Conservation (phyloP, 2,329 filamentous ascomycete genomes). For the Penicillium sp. region DNA sequence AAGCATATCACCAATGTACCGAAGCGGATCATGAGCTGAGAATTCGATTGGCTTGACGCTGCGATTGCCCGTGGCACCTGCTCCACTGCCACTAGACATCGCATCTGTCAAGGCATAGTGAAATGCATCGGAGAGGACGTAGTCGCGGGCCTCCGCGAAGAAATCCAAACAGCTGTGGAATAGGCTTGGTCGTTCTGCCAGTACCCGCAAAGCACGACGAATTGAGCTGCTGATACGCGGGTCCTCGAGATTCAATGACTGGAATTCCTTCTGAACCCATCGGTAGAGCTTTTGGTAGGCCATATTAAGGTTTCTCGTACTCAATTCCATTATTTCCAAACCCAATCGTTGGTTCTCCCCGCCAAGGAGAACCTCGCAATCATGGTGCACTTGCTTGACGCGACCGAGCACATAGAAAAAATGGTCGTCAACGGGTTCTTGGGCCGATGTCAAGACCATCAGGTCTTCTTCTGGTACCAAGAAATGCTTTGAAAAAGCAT, state of each 20-base stretch:
- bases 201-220: constrained; percentile 71
- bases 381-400: constrained; percentile 79
- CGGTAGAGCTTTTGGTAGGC: constrained; percentile 94
- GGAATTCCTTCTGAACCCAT: constrained; percentile 93
- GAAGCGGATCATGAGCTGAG: constrained; percentile 80
- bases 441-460: constrained; percentile 65
- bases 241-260: constrained; percentile 84
- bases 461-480: constrained; percentile 75
- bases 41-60: constrained; percentile 87
- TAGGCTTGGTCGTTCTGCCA: constrained; percentile 81
- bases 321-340: constrained; percentile 85
- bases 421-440: constrained; percentile 73
- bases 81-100: constrained; percentile 35
- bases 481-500: constrained; percentile 75
- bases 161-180: constrained; percentile 92
- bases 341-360: constrained; percentile 85
- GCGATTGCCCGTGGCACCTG: constrained; percentile 52
- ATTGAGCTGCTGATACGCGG: constrained; percentile 85
- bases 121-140: constrained; percentile 81
- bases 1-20: constrained; percentile 95
- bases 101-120: constrained; percentile 78
- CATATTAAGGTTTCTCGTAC: constrained; percentile 75
- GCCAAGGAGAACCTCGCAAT: constrained; percentile 82
- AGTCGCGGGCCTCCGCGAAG: constrained; percentile 84
- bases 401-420: constrained; percentile 75